Base-by-base conservation (phyloP, 345 rosid genomes). In the Ricinus communis region DNA sequence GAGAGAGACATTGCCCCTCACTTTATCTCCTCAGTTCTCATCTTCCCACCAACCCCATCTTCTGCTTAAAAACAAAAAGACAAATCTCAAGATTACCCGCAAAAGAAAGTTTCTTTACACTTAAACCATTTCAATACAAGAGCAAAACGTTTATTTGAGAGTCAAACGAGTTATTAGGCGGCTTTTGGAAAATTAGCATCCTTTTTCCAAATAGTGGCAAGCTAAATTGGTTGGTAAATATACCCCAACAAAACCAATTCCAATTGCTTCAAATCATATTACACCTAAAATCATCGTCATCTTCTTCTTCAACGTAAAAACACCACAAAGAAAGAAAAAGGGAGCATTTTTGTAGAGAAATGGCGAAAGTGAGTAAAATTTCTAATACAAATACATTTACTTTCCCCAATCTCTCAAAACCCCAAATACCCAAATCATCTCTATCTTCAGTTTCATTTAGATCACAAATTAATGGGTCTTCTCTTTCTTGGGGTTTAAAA, bases 331-430 rank as follows among this genome's bases (percentile, higher is more conserved):
- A 1, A n/a, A 15, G 40, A 13, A 21, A 16, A 50, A 18, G 28
- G 36, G 0, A n/a, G 33, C 41, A 2, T 14, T 13, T 40, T 63
- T 8, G 33, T 25, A 19, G 19, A n/a, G n/a, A 40, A 63, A 88
- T 90, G 95, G 90, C 93, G 5, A 88, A 88, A 77, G 89, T 54
- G 25, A 80, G 83, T 83, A 82, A 79, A 81, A 79, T 85, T 76
- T 77, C 74, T 68, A 57, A 67, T 80, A 22, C 88, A 75, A 15
- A 69, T 53, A 55, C 83, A 18, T 70, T 9, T 43, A 25, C 77
- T 40, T 52, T 74, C 18, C 75, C 84, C 51, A 74, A 77, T 78
- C 69, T 76, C 53, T 70, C 78, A 3, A 82, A 81, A 49, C 31
- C 76, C 58, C 67, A 72, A 31, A 59, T 62, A 5, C 71, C 66